A percentile compares a stretch with the other conserved stretches of the same genome.
These are phyloP conservation scores for Ilyonectria destructans DNA, from an alignment of 2,329 filamentous ascomycete species.

Conservation along the genomic window DNA sequence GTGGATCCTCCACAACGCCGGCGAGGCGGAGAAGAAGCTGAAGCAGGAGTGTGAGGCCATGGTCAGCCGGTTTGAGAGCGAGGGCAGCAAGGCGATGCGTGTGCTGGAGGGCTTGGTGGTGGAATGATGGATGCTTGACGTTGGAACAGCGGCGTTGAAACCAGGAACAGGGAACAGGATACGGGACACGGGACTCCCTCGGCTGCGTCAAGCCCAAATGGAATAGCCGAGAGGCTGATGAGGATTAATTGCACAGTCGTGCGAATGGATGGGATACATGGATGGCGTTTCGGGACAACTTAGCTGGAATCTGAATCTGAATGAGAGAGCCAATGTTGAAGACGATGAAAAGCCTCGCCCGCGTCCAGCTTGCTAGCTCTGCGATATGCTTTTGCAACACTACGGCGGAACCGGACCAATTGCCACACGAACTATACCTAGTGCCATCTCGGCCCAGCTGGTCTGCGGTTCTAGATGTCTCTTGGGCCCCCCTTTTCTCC, in stretches of 20 bases:
- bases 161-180: constrained; percentile 1
- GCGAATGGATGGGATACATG: constrained; percentile 16
- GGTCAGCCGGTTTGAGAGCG: constrained; percentile 86
- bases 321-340: constrained; percentile 8
- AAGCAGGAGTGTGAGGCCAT: constrained; percentile 87
- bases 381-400: neutral
- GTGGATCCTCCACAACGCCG: constrained; percentile 90
- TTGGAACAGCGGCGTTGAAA: neutral
- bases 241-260: constrained; percentile 25
- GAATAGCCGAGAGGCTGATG: constrained; percentile 10
- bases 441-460: neutral
- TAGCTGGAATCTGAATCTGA: constrained; percentile 22
- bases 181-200: constrained; percentile 14
- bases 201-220: neutral
- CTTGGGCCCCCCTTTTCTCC: neutral
- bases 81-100: constrained; percentile 85
- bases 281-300: constrained; percentile 30
- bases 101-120: constrained; percentile 81
- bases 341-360: neutral
- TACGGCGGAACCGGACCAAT: too few relatives aligned
- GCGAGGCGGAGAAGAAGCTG: constrained; percentile 84
- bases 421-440: neutral
- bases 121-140: constrained; percentile 55
- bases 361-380: neutral
- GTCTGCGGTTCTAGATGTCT: neutral